Evolutionary conservation across 2,329 filamentous ascomycete genomes (phyloP), one percentile per base, ranked within the genome.

Genomic region (Bipolaris oryzae): DNA sequence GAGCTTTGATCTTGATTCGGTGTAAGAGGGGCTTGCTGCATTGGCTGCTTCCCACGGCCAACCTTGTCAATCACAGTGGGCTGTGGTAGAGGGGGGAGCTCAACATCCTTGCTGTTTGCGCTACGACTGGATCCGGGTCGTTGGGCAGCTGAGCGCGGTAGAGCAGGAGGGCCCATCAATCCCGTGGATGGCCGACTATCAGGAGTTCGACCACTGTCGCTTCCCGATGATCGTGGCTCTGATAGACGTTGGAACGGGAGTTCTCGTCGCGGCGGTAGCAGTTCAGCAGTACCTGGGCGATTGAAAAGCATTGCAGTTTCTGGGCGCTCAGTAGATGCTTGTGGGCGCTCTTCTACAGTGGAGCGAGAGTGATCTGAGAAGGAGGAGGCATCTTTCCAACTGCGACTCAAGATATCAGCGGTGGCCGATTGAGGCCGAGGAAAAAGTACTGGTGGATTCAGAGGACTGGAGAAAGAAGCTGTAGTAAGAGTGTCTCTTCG

Each of bases 161-260:
- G 52, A 23, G 74, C 71, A 46, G 76, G 74, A 31, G 76, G 72
- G 0, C 63, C 66, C 70, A 74, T 70, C 0, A 65, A 7, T 1
- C 54, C 58, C 13, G 58, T 72, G 3, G 64, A 66, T 3, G 67
- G 66, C 15, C 67, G 63, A 61, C 67, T 64, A 61, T 68, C 73
- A n/a, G 50, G 42, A 38, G 63, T 56, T 3, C 63, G 61, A 20
- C 53, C 55, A 9, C 53, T 66, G 9, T 72, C 68, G 31, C 58
- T 71, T 15, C 65, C 63, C 34, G 66, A 61, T 46, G 70, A 71
- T 35, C 66, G 55, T n/a, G 68, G 59, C 9, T 64, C 44, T 20
- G 71, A 72, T n/a, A 70, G 62, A 7, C 74, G 70, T 35, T 69
- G 63, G 58, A 80, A 80, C 3, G 77, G 77, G 16, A 78, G 69